Evolutionary conservation across 2,329 filamentous ascomycete species (phyloP).

Genomic region (Trichoderma sp.): DNA sequence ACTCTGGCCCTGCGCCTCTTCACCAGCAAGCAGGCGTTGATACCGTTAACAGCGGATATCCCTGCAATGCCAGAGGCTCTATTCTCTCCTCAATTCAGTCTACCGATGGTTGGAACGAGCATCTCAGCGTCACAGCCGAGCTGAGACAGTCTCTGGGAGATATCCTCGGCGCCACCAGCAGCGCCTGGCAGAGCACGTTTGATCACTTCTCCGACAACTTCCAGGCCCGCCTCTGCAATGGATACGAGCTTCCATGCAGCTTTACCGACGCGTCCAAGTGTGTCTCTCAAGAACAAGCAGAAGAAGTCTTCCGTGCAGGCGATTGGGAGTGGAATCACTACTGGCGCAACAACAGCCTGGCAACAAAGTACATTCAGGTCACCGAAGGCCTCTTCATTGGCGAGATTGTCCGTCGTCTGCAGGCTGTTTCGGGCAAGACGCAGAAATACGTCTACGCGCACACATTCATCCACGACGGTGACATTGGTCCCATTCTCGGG

Average conservation of each 20-base stretch:
- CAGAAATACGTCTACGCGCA: constrained; percentile 16
- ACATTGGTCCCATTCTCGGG: constrained; percentile 10
- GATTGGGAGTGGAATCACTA: constrained; percentile 23
- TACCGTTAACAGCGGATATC: constrained; percentile 8
- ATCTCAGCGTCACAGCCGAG: constrained; percentile 14
- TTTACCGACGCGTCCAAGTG: constrained; percentile 10
- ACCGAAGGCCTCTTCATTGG: constrained; percentile 14
- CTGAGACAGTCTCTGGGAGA: constrained; percentile 2
- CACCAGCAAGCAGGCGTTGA: constrained; percentile 11
- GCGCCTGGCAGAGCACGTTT: constrained; percentile 18
- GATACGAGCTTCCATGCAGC: constrained; percentile 18
- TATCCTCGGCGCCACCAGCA: constrained; percentile 6
- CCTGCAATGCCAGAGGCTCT: constrained; percentile 7
- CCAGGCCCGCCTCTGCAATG: constrained; percentile 16
- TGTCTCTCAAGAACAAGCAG: constrained; percentile 1
- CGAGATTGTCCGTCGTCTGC: constrained; percentile 6
- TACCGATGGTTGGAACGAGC: constrained; percentile 7
- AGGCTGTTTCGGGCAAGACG: background rate
- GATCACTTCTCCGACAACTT: constrained; percentile 23
- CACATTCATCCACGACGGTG: constrained; percentile 13
- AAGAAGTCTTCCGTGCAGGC: constrained; percentile 18
- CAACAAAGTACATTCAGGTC: constrained; percentile 5
- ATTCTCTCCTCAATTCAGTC: constrained; percentile 6
- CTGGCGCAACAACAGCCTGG: constrained; percentile 15
- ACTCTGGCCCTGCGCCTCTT: constrained; percentile 3